Conservation (phyloP, 306 rosid genomes). For the Geum urbanum region DNA sequence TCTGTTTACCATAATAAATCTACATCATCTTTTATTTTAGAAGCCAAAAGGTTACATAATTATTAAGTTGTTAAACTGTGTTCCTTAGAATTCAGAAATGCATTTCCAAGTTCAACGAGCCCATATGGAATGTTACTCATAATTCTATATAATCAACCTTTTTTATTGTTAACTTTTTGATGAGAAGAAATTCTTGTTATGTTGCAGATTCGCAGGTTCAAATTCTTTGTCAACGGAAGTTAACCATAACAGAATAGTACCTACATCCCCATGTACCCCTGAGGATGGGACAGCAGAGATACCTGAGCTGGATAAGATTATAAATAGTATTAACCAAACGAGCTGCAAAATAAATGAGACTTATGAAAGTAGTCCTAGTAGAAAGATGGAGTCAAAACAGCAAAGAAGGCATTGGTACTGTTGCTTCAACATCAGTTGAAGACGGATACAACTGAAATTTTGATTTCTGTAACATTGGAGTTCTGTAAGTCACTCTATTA, state of each 20-base stretch:
- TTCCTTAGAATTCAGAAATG: background rate
- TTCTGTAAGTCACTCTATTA: background rate
- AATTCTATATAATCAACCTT: background rate
- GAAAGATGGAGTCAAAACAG: slow-evolving; percentile 23
- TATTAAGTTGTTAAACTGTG: background rate
- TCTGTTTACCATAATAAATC: background rate
- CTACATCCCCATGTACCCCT: slow-evolving; percentile 43
- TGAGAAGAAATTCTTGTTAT: background rate
- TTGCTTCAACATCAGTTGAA: slow-evolving; percentile 28
- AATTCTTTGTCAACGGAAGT: slow-evolving; percentile 50
- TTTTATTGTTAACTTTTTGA: background rate
- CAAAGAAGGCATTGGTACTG: slow-evolving; percentile 25
- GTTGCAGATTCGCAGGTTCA: slow-evolving; percentile 46
- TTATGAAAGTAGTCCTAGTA: slow-evolving; percentile 21
- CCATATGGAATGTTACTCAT: background rate
- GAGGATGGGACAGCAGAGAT: slow-evolving; percentile 22
- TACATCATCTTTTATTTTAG: background rate
- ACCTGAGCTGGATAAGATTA: slow-evolving; percentile 23
- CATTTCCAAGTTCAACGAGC: background rate
- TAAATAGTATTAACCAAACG: slow-evolving; percentile 13
- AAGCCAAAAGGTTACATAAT: slow-evolving; percentile 1
- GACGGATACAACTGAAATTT: background rate
- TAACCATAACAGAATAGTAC: slow-evolving; percentile 56
- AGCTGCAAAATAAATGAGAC: slow-evolving; percentile 15
- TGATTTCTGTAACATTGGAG: background rate